Evolutionary conservation across 2,329 filamentous ascomycete species (phyloP), one percentile per base, ranked within the genome.

Genomic region (Colletotrichum salicis): DNA sequence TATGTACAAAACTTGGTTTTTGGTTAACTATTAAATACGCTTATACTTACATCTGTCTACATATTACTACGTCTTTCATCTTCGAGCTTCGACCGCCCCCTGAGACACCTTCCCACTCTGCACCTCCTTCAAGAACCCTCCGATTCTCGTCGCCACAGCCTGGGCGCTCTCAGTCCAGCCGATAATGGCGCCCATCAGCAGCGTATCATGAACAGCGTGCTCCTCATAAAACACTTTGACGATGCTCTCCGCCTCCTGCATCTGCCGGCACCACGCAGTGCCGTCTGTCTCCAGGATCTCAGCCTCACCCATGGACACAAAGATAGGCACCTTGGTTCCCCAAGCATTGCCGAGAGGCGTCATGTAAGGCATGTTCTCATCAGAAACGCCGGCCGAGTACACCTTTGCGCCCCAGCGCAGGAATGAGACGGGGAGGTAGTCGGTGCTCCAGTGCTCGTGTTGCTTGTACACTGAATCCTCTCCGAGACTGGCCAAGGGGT

Each of bases 221-320:
- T 63, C 58, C 35, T 68, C 66, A 10, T 64, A 68, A 1, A 29
- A n/a, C 11, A 68, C 66, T 22, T 55, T 58, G 4, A 68, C 60
- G 3, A 12, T 37, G 35, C 51, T 31, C 15, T 60, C 66, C 0
- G 59, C 27, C 13, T 64, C 66, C 41, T 51, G 59, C 66, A 68
- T 68, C 15, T 68, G 66, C n/a, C 59, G 66, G 35, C 45, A 57
- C 66, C 66, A 68, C 12, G 58, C 22, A 29, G 51, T 68, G 1
- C 66, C 66, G 27, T 68, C 66, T 3, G 66, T 64, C 59, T 64
- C 66, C 0, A 68, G 29, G 15, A 68, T 68, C 59, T 68, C 66
- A 1, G 29, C 66, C 29, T 68, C 66, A 37, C 66, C 66, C 59
- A 68, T 68, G 1, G 51, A 33, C 24, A 64, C 66, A 3, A 68